Conservation (phyloP, 2,329 filamentous ascomycete genomes). For the Colletotrichum costaricense region DNA sequence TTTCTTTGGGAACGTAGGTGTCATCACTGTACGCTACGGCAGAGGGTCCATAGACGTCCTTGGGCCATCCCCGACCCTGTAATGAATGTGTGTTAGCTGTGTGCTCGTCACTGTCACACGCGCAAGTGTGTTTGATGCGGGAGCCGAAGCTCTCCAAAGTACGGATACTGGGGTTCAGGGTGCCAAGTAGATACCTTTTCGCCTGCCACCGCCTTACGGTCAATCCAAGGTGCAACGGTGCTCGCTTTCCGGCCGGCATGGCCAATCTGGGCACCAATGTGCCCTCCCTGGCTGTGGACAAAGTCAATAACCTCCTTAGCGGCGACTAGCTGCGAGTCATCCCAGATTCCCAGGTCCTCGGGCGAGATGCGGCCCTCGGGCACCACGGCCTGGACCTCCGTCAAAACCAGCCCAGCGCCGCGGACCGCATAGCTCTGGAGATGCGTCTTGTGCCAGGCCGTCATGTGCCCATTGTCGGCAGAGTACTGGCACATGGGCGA, state of each 20-base stretch:
- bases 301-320: constrained; percentile 72
- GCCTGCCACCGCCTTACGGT: constrained; percentile 60
- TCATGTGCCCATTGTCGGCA: constrained; percentile 52
- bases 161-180: neutral
- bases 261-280: constrained; percentile 76
- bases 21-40: constrained; percentile 40
- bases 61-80: constrained; percentile 52
- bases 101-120: neutral
- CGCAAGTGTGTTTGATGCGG: neutral
- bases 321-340: constrained; percentile 74
- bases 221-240: constrained; percentile 67
- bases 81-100: neutral
- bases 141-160: constrained; percentile 17
- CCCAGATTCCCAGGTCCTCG: constrained; percentile 75
- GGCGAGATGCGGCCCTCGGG: constrained; percentile 80
- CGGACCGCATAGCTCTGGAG: constrained; percentile 49
- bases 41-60: constrained; percentile 47
- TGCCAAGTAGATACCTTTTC: constrained; percentile 43
- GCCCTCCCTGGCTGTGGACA: constrained; percentile 72
- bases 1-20: constrained; percentile 54
- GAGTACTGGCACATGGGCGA: constrained; percentile 62
- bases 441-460: constrained; percentile 56
- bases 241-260: constrained; percentile 74
- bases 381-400: constrained; percentile 77
- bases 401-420: constrained; percentile 69